Evolutionary conservation across 2,329 filamentous ascomycete genomes (phyloP), one percentile per base, ranked within the genome.

Genomic region (Mycosphaerella arachidis): DNA sequence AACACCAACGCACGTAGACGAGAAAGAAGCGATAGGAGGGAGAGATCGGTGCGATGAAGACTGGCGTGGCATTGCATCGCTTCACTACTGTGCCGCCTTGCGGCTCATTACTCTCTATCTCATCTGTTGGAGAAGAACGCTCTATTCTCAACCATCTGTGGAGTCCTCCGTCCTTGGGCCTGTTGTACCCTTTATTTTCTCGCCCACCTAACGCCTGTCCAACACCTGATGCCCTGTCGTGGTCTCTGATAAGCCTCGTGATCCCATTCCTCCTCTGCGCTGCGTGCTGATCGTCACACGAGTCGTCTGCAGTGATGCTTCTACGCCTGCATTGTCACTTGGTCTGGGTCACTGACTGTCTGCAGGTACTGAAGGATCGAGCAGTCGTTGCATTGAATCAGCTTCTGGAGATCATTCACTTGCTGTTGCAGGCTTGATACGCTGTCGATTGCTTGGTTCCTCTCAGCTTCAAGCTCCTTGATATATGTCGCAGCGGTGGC

Each of bases 371-470:
- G 64, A 60, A 68, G 53, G 45, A 68, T 65, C 46, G 60, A 63
- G 68, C 77, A 79, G 61, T 79, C 77, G 46, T 78, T 76, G 63
- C 77, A 79, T 64, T 77, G 77, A 55, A 79, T 75, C 29, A 79
- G 68, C 48, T 74, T 74, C 63, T 79, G 76, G 10, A 79, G 70
- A 45, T 75, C 76, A 62, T 75, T 74, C 54, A 79, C 71, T 27
- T 76, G 70, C 24, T 72, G 70, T 61, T 72, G 68, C 18, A 79
- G 66, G 9, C 73, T 56, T 52, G 71, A 67, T 33, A 78, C 77
- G 60, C 76, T 74, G 9, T 77, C 74, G 1, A 71, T 67, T 6
- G 77, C 63, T 18, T 65, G 67, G 60, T 75, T 72, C 67, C 75
- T 74, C 57, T 79, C 76, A 30, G 73, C 75, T 61, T 78, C 76